Evolutionary conservation across 805 yeast species (phyloP), one percentile per base, ranked within the genome.

Genomic region (Wickerhamomyces kurtzmanii): DNA sequence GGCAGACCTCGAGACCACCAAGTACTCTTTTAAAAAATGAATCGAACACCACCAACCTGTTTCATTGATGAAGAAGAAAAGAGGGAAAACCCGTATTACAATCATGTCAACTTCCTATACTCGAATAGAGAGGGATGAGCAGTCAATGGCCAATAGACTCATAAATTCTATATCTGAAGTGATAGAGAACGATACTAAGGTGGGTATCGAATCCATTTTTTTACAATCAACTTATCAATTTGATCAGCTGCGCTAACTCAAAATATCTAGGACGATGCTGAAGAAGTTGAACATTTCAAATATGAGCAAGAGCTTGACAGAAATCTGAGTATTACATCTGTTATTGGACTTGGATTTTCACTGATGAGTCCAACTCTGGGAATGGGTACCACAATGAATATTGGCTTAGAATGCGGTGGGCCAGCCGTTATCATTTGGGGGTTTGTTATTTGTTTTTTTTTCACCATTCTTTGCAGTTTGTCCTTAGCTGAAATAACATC

Each of bases 281-380:
- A 41, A 9, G 67, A 66, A 8, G 72, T 78, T 10, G 86, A 79
- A 37, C 80, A 75, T 41, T 78, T 81, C 59, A 71, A 71, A 31
- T 81, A 82, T 47, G 76, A 77, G 39, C 86, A 78, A 45, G 81
- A 75, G 25, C 55, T 82, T 33, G 73, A 71, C 33, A 63, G 84
- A 39, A 74, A 77, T 35, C 61, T 81, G 31, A 75, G 83, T 1
- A 75, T 78, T 8, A 59, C 73, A 1, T 76, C 87, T 0, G 71
- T 82, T 24, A 69, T 82, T 14, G 94, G 91, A 4, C 55, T 82
- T 15, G 89, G 91, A 1, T 80, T 82, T 47, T 74, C 86, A 1
- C 54, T 82, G 18, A 79, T 82, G 87, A 82, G 84, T 23, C 87
- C 84, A 0, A 89, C 87, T 0, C 65, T 80, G 40, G 86, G 89